These are phyloP conservation scores for Mayamaea pseudoterrestris DNA, from an alignment of 108 stramenopile species.

Conservation along the genomic window DNA sequence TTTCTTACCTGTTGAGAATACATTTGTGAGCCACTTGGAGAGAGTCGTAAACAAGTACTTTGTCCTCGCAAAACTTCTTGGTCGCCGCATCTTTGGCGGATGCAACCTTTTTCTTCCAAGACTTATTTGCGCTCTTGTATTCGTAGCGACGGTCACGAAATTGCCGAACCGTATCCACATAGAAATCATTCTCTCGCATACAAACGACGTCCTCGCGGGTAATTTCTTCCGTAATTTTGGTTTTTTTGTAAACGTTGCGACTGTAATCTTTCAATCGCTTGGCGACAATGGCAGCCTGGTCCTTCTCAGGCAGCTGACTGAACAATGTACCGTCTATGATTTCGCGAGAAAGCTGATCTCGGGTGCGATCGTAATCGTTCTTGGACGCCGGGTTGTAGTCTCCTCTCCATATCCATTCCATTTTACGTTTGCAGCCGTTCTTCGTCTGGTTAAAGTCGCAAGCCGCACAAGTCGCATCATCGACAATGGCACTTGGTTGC, in stretches of 20 bases:
- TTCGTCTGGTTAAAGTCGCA: conserved; percentile 94
- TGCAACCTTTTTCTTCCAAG: conserved; percentile 87
- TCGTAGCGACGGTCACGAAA: conserved; percentile 99
- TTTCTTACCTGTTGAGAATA: too few species aligned
- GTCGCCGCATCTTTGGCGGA: conserved; percentile 68
- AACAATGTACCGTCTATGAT: conserved; percentile 61
- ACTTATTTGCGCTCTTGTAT: conserved; percentile 94
- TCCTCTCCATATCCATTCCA: conserved; percentile 99
- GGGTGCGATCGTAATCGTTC: conserved; percentile 77
- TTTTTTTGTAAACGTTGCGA: conserved; percentile 92
- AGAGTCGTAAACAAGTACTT: conserved; percentile 90
- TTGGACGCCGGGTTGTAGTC: conserved; percentile 87
- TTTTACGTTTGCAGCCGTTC: conserved; percentile 91
- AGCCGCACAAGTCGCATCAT: conserved; percentile 90
- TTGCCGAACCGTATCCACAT: conserved; percentile 96
- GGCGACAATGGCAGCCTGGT: conserved; percentile 72
- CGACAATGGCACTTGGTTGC: conserved; percentile 94
- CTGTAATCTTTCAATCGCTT: conserved; percentile 86
- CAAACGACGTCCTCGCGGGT: conserved; percentile 89
- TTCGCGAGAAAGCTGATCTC: conserved; percentile 81
- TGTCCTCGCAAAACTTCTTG: conserved; percentile 87
- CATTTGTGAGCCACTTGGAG: conserved; percentile 99
- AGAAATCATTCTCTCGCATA: conserved; percentile 99
- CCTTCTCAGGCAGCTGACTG: conserved; percentile 58
- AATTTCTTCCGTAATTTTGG: conserved; percentile 91